Base-by-base conservation (phyloP, 1,284 basidiomycete species). In the Sanghuangporus weigelae region DNA sequence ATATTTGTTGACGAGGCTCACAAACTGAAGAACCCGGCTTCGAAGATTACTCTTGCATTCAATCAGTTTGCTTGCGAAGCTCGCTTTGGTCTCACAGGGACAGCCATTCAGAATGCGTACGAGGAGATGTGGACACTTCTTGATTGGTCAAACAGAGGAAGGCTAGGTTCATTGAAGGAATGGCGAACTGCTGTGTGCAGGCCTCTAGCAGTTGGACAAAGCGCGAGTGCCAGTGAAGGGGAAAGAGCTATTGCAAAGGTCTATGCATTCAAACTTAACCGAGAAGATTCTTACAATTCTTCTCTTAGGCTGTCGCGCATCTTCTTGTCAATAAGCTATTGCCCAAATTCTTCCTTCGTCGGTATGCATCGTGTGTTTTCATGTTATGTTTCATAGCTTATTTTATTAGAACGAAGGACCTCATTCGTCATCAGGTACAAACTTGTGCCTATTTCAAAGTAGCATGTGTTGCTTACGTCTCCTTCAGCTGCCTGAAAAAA, bases 1-100 rank as follows among this genome's bases (percentile, higher is more conserved):
- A 78, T 93, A 57, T 83, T 95, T 64, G 84, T 93, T 12, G 93
- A 95, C 68, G 93, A 95, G 72, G 92, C 84, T 0, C 93, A 95
- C 71, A 83, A 84, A 8, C 79, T 94, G 66, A 95, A 95, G 74
- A 93, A 92, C 66, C 81, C 85, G 1, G 71, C 71, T 42, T 84
- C 83, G 0, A 84, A 87, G 68, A 83, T 85, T 8, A 86, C 89
- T 0, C 60, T 73, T 36, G 87, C 90, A 0, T 86, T 88, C 67
- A 82, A 87, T 67, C 79, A 77, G 51, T 90, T 94, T 69, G 63
- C 71, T 0, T 92, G 89, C 70, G 63, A 71, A 65, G 38, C 44
- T 14, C 84, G 93, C 1, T 92, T 93, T 69, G 93, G 91, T 1
- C 76, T 95, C 53, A 94, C 91, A 10, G 90, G 93, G 7, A 91